Percentiles rank a stretch among this genome's conserved stretches.
phyloP scores from a whole-genome alignment of 2,329 filamentous ascomycete species.

The Penicillium digitatum region DNA sequence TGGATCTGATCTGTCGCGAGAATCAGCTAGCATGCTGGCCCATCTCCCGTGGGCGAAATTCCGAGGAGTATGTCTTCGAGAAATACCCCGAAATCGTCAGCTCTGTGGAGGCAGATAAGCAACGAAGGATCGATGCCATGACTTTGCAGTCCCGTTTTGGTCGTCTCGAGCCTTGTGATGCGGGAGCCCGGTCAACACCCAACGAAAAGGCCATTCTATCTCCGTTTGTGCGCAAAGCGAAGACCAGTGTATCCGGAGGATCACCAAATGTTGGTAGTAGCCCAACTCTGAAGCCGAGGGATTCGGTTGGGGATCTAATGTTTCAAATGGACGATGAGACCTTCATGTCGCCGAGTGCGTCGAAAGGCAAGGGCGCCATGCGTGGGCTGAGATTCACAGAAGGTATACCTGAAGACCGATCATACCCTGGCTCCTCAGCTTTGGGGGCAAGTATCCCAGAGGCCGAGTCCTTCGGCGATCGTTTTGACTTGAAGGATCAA shows the following conservation, averaged over 20 bases:
- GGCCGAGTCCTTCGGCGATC: constrained; percentile 24
- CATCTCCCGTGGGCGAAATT: constrained; percentile 69
- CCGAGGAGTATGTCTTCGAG: constrained; percentile 52
- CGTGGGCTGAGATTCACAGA: constrained; percentile 20
- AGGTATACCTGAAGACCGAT: constrained; percentile 13
- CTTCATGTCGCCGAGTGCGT: constrained; percentile 24
- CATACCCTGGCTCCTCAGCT: constrained; percentile 26
- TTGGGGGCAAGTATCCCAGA: constrained; percentile 28
- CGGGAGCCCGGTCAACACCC: constrained; percentile 58
- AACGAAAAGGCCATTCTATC: constrained; percentile 59
- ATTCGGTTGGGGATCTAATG: constrained; percentile 72
- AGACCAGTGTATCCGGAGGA: constrained; percentile 41
- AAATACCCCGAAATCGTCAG: constrained; percentile 46
- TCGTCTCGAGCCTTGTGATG: constrained; percentile 64
- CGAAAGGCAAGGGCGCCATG: constrained; percentile 31
- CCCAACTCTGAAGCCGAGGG: constrained; percentile 64
- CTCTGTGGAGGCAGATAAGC: constrained; percentile 44
- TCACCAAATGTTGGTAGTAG: constrained; percentile 51
- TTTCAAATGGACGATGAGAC: constrained; percentile 88
- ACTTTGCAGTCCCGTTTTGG: constrained; percentile 60
- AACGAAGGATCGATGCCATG: constrained; percentile 71
- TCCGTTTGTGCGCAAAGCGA: constrained; percentile 43
- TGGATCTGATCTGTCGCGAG: constrained; percentile 73
- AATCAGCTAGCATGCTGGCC: constrained; percentile 78
- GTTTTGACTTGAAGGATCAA: constrained; percentile 27